A percentile compares a stretch with the other conserved stretches of the same genome.
phyloP scores from a whole-genome alignment of 352 stramenopile genomes.

The Globisporangium recalcitrans region DNA sequence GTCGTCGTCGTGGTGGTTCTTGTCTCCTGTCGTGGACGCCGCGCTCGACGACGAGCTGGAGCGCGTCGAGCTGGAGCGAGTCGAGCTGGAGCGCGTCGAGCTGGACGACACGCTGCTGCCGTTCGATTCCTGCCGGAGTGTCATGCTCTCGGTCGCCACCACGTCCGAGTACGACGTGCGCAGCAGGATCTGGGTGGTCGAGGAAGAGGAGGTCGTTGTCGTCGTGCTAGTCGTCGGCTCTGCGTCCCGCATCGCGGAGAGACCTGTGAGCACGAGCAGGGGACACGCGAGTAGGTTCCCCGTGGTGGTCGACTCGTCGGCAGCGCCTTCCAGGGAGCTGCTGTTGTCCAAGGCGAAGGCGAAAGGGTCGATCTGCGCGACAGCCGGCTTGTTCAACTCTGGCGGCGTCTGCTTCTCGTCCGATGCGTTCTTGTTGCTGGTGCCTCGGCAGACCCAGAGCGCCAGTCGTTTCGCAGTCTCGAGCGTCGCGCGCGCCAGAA shows the following conservation, averaged over 20 bases:
- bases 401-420: background rate
- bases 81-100: conserved; percentile 1
- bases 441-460: background rate
- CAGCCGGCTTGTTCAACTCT: background rate
- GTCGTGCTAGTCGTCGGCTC: conserved; percentile 2
- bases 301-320: background rate
- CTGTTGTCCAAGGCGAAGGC: background rate
- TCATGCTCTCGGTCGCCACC: background rate
- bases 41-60: background rate
- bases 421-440: background rate
- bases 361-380: background rate
- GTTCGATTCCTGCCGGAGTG: background rate
- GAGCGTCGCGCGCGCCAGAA: conserved; percentile 24
- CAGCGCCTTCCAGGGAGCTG: background rate
- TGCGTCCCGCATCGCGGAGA: conserved; percentile 18
- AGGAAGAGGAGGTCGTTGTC: background rate
- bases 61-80: background rate
- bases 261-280: conserved; percentile 11
- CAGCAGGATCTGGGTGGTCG: background rate
- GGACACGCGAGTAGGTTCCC: conserved; percentile 12
- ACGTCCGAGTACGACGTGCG: background rate
- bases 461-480: background rate
- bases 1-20: conserved; percentile 13
- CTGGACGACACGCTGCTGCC: background rate
- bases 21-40: background rate